These are phyloP conservation scores for Mucor plumbeus DNA, from an alignment of 371 early-diverging fungal species.

Conservation along the genomic window DNA sequence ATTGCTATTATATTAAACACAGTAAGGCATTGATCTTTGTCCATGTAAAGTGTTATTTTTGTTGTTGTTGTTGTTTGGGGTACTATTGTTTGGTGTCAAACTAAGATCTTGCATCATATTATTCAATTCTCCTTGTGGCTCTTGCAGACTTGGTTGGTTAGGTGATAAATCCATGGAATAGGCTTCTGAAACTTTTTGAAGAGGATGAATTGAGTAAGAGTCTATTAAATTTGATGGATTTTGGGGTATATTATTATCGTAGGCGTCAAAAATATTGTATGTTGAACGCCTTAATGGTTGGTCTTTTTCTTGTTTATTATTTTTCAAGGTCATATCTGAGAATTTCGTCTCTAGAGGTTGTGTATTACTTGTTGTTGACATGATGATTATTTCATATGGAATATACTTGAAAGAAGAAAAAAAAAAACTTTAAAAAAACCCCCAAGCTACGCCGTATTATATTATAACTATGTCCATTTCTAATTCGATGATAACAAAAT, in stretches of 20 bases:
- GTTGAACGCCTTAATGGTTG: constrained; percentile 15
- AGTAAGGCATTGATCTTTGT: background rate
- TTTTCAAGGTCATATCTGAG: constrained; percentile 2
- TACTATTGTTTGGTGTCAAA: background rate
- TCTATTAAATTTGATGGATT: background rate
- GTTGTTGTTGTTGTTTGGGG: too few species aligned
- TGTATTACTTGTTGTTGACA: background rate
- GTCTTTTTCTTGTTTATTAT: background rate
- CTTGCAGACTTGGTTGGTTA: background rate
- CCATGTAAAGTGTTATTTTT: background rate
- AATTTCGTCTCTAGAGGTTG: background rate
- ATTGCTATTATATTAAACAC: background rate
- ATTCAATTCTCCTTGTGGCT: background rate
- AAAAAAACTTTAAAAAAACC: background rate
- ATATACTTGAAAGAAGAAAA: background rate
- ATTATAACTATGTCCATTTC: background rate
- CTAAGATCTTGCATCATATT: background rate
- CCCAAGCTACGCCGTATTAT: background rate
- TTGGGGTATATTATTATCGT: constrained; percentile 4
- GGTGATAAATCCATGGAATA: constrained; percentile 5
- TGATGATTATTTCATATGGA: constrained; percentile 1
- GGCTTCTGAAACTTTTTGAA: background rate
- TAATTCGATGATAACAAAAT: background rate
- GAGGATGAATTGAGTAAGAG: constrained; percentile 7
- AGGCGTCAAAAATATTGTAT: constrained; percentile 15